Evolutionary conservation across 73 alveolate genomes (phyloP).

Genomic region (Stentor coeruleus): DNA sequence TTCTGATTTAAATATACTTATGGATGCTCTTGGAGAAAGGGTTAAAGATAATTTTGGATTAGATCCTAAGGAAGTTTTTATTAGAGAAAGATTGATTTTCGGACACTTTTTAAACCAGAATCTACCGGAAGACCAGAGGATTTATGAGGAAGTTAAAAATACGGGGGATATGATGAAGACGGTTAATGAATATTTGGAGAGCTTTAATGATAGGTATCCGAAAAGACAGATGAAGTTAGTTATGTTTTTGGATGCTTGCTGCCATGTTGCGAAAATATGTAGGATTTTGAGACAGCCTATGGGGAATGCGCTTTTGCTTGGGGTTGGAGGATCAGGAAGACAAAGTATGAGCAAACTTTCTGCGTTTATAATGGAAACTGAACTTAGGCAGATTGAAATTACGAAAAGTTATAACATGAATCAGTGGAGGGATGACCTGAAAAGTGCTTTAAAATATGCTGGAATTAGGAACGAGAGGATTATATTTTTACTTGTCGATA

Average conservation of each 20-base stretch:
- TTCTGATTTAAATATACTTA: slow-evolving; percentile 87
- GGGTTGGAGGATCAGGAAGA: slow-evolving; percentile 99
- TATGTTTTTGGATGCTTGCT: slow-evolving; percentile 99
- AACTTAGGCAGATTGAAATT: slow-evolving; percentile 95
- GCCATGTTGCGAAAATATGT: slow-evolving; percentile 96
- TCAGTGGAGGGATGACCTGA: slow-evolving; percentile 97
- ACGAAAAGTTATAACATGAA: slow-evolving; percentile 96
- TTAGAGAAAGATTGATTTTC: slow-evolving; percentile 92
- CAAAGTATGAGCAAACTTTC: slow-evolving; percentile 94
- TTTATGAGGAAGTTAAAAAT: slow-evolving; percentile 59
- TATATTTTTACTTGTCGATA: slow-evolving; percentile 57
- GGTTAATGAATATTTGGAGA: slow-evolving; percentile 80
- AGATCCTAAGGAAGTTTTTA: slow-evolving; percentile 66
- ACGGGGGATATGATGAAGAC: slow-evolving; percentile 76
- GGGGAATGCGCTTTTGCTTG: slow-evolving; percentile 97
- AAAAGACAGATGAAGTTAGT: slow-evolving; percentile 93
- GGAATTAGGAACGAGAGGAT: slow-evolving; percentile 59
- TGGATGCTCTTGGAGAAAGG: slow-evolving; percentile 57
- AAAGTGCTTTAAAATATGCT: slow-evolving; percentile 79
- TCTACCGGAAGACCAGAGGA: slow-evolving; percentile 35
- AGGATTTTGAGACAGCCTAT: slow-evolving; percentile 96
- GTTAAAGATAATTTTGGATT: slow-evolving; percentile 50
- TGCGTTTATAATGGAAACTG: slow-evolving; percentile 90
- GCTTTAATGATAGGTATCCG: slow-evolving; percentile 78
- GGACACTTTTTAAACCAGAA: slow-evolving; percentile 81